Evolutionary conservation across 331 rosid species (phyloP).

Genomic region (Dryas integrifolia): DNA sequence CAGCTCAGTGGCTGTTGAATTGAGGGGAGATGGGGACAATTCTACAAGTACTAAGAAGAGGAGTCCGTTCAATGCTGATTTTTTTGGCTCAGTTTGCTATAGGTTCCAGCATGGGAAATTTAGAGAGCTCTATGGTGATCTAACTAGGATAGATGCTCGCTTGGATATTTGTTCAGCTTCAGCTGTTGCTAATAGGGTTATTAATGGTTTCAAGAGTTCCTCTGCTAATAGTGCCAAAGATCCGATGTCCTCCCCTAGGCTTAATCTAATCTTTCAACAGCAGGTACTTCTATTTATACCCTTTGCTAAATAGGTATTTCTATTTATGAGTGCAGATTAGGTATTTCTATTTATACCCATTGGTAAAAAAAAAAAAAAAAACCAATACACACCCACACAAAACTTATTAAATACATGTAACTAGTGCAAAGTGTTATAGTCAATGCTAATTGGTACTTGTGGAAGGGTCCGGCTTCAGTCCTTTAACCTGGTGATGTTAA

Average conservation of each 20-base stretch:
- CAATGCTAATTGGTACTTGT: not conserved
- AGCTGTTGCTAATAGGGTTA: conserved; percentile 54
- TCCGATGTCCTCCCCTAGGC: conserved; percentile 59
- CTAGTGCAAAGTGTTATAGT: not conserved
- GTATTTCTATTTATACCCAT: conserved; percentile 28
- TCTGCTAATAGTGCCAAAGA: conserved; percentile 29
- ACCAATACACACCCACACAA: not conserved
- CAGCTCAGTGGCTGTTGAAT: conserved; percentile 31
- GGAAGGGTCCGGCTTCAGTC: not conserved
- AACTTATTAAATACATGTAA: not conserved
- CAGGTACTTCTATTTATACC: conserved; percentile 46
- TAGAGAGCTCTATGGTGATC: conserved; percentile 50
- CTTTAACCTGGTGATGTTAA: not conserved
- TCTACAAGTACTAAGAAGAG: conserved; percentile 38
- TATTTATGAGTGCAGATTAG: conserved; percentile 21
- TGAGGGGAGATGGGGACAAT: conserved; percentile 34
- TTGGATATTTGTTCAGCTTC: conserved; percentile 74
- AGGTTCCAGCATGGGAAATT: conserved; percentile 73
- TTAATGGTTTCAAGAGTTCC: conserved; percentile 50
- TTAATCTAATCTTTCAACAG: conserved; percentile 78
- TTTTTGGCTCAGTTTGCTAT: conserved; percentile 77
- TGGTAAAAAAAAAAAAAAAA: not conserved
- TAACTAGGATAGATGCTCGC: conserved; percentile 80
- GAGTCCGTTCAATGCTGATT: conserved; percentile 59
- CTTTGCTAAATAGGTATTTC: not conserved